Conservation (phyloP, 192 early-diverging fungal genomes). For the Pecoramyces ruminantium region DNA sequence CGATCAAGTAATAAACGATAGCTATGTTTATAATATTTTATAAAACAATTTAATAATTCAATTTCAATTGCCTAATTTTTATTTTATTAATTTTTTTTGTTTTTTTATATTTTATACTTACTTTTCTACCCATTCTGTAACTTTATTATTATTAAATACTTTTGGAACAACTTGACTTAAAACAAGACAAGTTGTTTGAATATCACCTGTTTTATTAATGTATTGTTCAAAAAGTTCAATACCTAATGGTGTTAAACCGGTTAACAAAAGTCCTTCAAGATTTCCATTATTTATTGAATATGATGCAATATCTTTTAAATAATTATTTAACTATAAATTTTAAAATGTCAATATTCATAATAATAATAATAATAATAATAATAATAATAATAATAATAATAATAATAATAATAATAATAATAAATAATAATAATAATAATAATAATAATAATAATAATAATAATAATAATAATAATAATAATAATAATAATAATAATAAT, state of each 20-base stretch:
- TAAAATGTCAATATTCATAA: too few species aligned
- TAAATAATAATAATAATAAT: too few species aligned
- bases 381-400: too few species aligned
- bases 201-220: constrained; percentile 71
- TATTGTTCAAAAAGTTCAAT: constrained; percentile 60
- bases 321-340: constrained; percentile 32
- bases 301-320: constrained; percentile 34
- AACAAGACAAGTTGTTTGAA: constrained; percentile 70
- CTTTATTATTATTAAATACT: constrained; percentile 33
- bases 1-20: constrained; percentile 76
- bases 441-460: too few species aligned
- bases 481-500: too few species aligned
- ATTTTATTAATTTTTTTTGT: constrained; percentile 4
- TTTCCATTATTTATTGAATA: constrained; percentile 43
- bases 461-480: too few species aligned
- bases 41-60: too few species aligned
- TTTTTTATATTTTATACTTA: constrained; percentile 15
- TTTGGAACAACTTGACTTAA: constrained; percentile 42
- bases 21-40: too few species aligned
- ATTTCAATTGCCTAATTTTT: too few species aligned
- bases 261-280: constrained; percentile 66
- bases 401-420: too few species aligned
- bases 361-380: too few species aligned
- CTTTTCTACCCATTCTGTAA: constrained; percentile 58
- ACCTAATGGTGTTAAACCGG: constrained; percentile 49